Percentiles rank a stretch among this genome's conserved stretches.
Evolutionary conservation across 345 rosid species (phyloP).

Genomic region (Adansonia digitata): DNA sequence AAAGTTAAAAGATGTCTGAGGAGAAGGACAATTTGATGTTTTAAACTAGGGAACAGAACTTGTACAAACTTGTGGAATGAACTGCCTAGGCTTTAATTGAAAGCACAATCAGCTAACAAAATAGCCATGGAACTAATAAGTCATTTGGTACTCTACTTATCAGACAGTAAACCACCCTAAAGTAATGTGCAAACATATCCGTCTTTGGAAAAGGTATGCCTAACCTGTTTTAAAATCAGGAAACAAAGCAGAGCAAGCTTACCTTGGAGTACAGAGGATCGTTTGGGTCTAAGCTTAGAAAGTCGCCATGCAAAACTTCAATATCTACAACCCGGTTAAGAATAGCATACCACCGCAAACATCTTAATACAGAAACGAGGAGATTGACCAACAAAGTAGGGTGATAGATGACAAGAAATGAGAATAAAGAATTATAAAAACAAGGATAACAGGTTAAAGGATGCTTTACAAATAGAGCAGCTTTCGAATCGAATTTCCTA

Average conservation of each 20-base stretch:
- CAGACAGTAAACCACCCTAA: not conserved
- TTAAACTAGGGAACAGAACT: not conserved
- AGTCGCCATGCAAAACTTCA: constrained; percentile 54
- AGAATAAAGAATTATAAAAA: not conserved
- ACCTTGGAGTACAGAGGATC: constrained; percentile 62
- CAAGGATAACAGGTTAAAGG: not conserved
- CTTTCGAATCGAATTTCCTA: not conserved
- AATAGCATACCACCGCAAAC: constrained; percentile 9
- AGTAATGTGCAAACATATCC: not conserved
- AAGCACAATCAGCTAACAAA: not conserved
- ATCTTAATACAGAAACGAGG: not conserved
- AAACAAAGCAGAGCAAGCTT: not conserved
- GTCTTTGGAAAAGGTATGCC: not conserved
- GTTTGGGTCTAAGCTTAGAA: constrained; percentile 59
- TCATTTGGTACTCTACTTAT: not conserved
- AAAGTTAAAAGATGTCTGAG: not conserved
- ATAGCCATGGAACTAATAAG: not conserved
- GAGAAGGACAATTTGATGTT: not conserved
- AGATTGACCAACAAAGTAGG: not conserved
- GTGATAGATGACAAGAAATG: constrained; percentile 1
- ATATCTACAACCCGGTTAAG: constrained; percentile 53
- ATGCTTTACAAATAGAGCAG: not conserved
- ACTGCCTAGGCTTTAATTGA: not conserved
- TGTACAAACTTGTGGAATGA: not conserved
- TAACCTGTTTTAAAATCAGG: not conserved